These are phyloP conservation scores for Arthromyces matolae DNA, from an alignment of 768 basidiomycete genomes.

Conservation along the genomic window DNA sequence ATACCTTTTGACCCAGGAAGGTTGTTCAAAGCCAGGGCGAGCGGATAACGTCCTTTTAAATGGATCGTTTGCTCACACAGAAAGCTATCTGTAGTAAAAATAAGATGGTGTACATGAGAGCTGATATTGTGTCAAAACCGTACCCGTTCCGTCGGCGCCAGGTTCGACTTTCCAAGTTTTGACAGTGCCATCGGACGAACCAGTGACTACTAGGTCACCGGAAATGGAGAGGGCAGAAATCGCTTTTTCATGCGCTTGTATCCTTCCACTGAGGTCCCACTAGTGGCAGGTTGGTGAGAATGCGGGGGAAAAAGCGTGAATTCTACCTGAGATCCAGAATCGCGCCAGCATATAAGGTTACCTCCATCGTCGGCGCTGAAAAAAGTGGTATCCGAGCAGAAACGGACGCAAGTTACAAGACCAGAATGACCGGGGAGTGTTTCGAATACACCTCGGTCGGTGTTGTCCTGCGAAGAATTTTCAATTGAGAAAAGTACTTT, in stretches of 20 bases:
- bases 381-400: constrained; percentile 49
- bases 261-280: constrained; percentile 38
- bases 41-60: constrained; percentile 67
- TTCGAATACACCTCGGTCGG: constrained; percentile 52
- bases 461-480: constrained; percentile 47
- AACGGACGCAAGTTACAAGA: constrained; percentile 74
- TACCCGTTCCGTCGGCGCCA: constrained; percentile 30
- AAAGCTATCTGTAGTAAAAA: constrained; percentile 29
- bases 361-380: constrained; percentile 80
- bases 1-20: constrained; percentile 71
- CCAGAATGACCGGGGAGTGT: constrained; percentile 78
- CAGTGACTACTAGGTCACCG: constrained; percentile 58
- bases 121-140: constrained; percentile 7
- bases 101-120: constrained; percentile 4
- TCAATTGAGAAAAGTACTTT: too few species aligned
- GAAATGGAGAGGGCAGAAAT: constrained; percentile 64
- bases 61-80: constrained; percentile 55
- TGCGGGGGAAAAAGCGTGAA: too few species aligned
- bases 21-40: constrained; percentile 58
- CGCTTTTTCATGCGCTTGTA: constrained; percentile 63
- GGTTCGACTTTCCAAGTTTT: constrained; percentile 63
- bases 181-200: constrained; percentile 76
- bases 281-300: constrained; percentile 10
- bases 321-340: constrained; percentile 37
- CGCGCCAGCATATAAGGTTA: constrained; percentile 58